Evolutionary conservation across 805 yeast genomes (phyloP), one percentile per base, ranked within the genome.

Genomic region (Candida easanensis): DNA sequence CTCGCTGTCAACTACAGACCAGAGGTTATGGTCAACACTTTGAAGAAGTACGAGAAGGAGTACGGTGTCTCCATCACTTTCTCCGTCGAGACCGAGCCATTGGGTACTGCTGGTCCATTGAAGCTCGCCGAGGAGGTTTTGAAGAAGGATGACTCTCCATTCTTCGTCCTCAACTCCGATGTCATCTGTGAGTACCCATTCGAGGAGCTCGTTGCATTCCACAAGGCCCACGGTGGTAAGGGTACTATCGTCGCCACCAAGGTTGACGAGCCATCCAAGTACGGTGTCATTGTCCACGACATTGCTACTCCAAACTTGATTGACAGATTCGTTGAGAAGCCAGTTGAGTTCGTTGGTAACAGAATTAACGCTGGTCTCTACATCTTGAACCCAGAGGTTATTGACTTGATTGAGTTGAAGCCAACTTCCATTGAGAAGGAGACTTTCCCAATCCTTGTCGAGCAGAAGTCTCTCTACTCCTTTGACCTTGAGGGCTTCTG

Each of bases 371-470:
- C 99, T 50, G 99, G 99, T 80, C 79, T 93, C 70, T 93, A 93
- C 78, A 90, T 93, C 64, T 77, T 93, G 68, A 93, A 91, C 85
- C 99, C 99, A 58, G 82, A 87, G 54, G 99, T 93, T 57, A 87
- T 93, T 62, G 98, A 91, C 69, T 76, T 89, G 64, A 93, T 93
- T 64, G 98, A 93, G 65, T 79, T 91, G 80, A 89, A 90, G 71
- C 99, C 99, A 70, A 93, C 99, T 58, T 91, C 98, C 41, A 93
- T 93, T 61, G 99, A 93, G 79, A 90, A 90, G 84, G 99, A 93
- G 79, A 90, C 97, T 58, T 93, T 93, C 97, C 99, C 99, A 62
- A 73, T 76, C 61, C 80, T 93, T 61, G 97, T 95, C 55, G 95
- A 87, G 71, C 74, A 84, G 65, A 89, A 84, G 64, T 78, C 84